Evolutionary conservation across 2,329 filamentous ascomycete genomes (phyloP), one percentile per base, ranked within the genome.

Genomic region (Penicillium rolfsii): DNA sequence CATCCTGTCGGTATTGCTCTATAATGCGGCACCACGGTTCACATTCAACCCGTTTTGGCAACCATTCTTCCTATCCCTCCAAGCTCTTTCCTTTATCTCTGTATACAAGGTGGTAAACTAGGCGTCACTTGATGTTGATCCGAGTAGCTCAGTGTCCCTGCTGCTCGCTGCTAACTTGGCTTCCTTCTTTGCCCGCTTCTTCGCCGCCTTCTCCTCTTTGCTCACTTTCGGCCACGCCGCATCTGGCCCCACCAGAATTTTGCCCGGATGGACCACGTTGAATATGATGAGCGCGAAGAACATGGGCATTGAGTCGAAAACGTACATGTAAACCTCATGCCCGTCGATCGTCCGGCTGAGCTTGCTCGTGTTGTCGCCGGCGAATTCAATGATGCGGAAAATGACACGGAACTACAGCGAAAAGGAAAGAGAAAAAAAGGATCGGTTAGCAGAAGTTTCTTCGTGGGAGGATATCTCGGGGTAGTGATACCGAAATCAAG

Each of bases 281-380:
- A 43, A 43, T 43, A 43, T 43, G 14, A 43, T 43, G 19, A 57
- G 24, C 26, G 26, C 45, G 33, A 57, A 36, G 35, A 46, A 49
- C 54, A 57, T 57, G 55, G 55, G 38, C n/a, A 55, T 7, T 41
- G 50, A 53, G 38, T 53, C 50, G 50, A 53, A 53, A 53, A 53
- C 38, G 38, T 53, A 53, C 36, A 41, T 38, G 36, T 30, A 53
- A 53, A 53, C 33, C 50, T 53, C 50, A 40, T 53, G 50, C 30
- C 38, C 24, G 50, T 38, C 14, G 50, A 53, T 53, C 50, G 50
- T 53, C 50, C 19, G 19, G 33, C 30, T 38, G 50, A 53, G 50
- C 50, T 53, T 53, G 38, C 50, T 53, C 30, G 50, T 53, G 50
- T 53, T 53, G 7, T 36, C 50, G 35, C 50, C 50, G 11, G 50